Base-by-base conservation (phyloP, 1,139 yeast genomes). In the Magnusiomyces clavatus region DNA sequence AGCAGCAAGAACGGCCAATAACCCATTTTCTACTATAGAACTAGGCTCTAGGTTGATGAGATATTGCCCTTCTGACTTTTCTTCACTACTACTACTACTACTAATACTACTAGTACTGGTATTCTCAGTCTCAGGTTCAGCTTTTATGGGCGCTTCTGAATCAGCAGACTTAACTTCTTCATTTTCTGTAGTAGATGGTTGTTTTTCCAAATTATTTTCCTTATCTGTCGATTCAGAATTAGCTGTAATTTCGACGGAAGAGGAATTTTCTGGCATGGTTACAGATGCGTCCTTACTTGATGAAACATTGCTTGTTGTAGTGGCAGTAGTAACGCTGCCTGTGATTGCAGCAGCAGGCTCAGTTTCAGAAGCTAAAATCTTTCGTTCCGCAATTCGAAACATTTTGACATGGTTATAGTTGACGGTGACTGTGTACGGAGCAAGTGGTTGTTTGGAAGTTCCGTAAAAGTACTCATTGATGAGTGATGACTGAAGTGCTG, bases 381-480 rank as follows among this genome's bases (percentile, higher is more conserved):
- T 56, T 54, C 61, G 65, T 49, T 71, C 74, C 1, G 67, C 62
- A 10, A 85, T 82, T 52, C 76, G 73, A 65, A 75, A 77, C 1
- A 81, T 77, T 0, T 71, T 67, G 1, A 24, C 31, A 24, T 24
- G 31, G 8, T 8, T 24, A 52, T 73, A 71, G 57, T 77, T 81
- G 1, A 76, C 77, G 6, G 83, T 80, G 6, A 81, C 72, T 0
- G 86, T 79, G 59, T 77, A 82, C 1, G 99, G 98, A 5, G 95
- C 85, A 50, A 94, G 73, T 4, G 83, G 80, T 8, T 81, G 78
- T 51, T 76, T 76, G 43, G 73, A 70, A 14, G 79, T 78, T 1
- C 98, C 98, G 63, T 94, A 88, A 62, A 94, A 94, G 66, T 92
- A 94, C 62, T 89, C 95, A 63, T 82, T 81, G 51, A 92, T 87